Conservation (phyloP, 129 eudicot species). For the Artemisia tridentata region DNA sequence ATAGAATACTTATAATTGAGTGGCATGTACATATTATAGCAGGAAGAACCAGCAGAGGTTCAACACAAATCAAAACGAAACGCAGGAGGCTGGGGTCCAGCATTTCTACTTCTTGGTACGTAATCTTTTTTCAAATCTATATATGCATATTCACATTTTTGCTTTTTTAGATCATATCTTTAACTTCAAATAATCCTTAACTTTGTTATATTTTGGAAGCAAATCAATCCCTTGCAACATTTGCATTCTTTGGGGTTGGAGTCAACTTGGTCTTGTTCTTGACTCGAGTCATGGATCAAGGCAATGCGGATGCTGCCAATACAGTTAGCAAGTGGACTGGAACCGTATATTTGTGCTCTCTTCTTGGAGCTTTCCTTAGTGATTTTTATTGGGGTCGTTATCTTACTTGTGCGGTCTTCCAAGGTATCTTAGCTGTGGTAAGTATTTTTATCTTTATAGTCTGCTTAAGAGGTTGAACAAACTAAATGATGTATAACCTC, state of each 20-base stretch:
- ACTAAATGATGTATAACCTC: too few species aligned
- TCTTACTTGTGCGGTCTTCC: slow-evolving; percentile 76
- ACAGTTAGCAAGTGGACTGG: slow-evolving; percentile 93
- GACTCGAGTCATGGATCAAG: slow-evolving; percentile 80
- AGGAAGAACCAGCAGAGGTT: slow-evolving; percentile 21
- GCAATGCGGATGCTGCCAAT: slow-evolving; percentile 83
- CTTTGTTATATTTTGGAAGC: slow-evolving; percentile 31
- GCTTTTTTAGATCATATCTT: background rate
- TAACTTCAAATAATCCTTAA: background rate
- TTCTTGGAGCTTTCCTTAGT: slow-evolving; percentile 82
- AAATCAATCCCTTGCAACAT: slow-evolving; percentile 86
- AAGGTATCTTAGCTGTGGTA: slow-evolving; percentile 66
- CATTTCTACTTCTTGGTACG: slow-evolving; percentile 69
- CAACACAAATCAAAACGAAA: slow-evolving; percentile 24
- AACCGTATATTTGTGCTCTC: slow-evolving; percentile 81
- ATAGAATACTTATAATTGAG: background rate
- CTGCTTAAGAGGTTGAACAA: too few species aligned
- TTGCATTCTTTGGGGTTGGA: slow-evolving; percentile 90
- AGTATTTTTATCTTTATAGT: background rate
- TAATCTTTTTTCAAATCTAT: background rate
- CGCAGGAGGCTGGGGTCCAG: slow-evolving; percentile 60
- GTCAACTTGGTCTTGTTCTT: slow-evolving; percentile 86
- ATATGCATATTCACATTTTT: background rate
- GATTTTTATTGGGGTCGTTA: slow-evolving; percentile 95
- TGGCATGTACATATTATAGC: slow-evolving; percentile 6